phyloP scores from a whole-genome alignment of 2,329 filamentous ascomycete species.

The Xylaria sp. region DNA sequence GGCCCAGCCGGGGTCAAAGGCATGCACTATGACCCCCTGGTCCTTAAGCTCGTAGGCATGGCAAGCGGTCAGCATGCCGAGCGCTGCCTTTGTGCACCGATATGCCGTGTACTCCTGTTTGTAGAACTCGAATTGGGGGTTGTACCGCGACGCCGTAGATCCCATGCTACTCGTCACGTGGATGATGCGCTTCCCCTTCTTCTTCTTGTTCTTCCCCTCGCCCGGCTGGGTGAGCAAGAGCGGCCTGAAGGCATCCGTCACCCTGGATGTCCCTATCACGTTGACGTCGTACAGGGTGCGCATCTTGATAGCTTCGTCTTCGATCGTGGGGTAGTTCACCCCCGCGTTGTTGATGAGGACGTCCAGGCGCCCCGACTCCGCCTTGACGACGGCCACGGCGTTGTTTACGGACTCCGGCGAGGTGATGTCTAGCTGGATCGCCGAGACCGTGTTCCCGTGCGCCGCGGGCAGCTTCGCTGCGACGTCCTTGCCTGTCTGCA shows the following conservation, averaged over 20 bases:
- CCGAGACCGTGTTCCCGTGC: slow-evolving; percentile 37
- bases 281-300: slow-evolving; percentile 37
- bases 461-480: slow-evolving; percentile 2
- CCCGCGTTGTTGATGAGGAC: slow-evolving; percentile 43
- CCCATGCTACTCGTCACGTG: slow-evolving; percentile 40
- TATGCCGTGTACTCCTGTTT: slow-evolving; percentile 29
- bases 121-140: slow-evolving; percentile 30
- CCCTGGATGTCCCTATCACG: slow-evolving; percentile 35
- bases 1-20: slow-evolving; percentile 38
- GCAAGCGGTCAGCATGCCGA: slow-evolving; percentile 42
- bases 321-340: slow-evolving; percentile 19
- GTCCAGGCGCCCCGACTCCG: slow-evolving; percentile 37
- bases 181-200: slow-evolving; percentile 40
- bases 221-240: slow-evolving; percentile 34
- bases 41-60: slow-evolving; percentile 38
- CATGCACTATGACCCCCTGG: slow-evolving; percentile 37
- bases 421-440: slow-evolving; percentile 40
- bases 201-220: slow-evolving; percentile 22
- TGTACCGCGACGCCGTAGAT: slow-evolving; percentile 31
- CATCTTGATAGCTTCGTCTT: slow-evolving; percentile 36
- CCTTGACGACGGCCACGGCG: slow-evolving; percentile 33
- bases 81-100: slow-evolving; percentile 39
- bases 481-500: slow-evolving; percentile 28
- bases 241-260: slow-evolving; percentile 38
- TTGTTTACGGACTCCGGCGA: slow-evolving; percentile 32